Percentiles rank a stretch among this genome's conserved stretches.
phyloP scores from a whole-genome alignment of 441 rosid species.

The Pelargonium australe region DNA sequence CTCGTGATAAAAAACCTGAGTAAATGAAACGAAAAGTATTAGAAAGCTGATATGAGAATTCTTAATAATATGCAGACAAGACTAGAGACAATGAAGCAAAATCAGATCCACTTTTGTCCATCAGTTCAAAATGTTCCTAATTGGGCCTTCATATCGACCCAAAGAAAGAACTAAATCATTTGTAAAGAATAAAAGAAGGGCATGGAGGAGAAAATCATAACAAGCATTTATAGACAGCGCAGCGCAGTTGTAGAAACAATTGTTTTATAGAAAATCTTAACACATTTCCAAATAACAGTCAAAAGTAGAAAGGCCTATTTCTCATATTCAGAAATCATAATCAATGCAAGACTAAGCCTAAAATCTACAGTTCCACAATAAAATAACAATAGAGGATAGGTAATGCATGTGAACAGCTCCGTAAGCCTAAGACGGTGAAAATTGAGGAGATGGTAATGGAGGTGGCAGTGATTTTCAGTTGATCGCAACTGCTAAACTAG shows the following conservation, averaged over 20 bases:
- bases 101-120: neutral
- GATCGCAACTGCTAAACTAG: neutral
- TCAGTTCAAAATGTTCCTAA: neutral
- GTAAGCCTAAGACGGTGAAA: neutral
- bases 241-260: too few species aligned
- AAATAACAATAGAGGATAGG: too few species aligned
- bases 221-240: neutral
- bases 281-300: too few species aligned
- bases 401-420: neutral
- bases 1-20: conserved; percentile 91
- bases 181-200: neutral
- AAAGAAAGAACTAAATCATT: neutral
- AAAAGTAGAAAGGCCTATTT: too few species aligned
- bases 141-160: neutral
- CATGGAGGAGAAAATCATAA: neutral
- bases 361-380: too few species aligned
- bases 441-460: neutral
- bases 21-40: conserved; percentile 16
- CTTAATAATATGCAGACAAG: too few species aligned
- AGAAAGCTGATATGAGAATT: neutral
- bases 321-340: neutral
- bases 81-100: too few species aligned
- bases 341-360: neutral
- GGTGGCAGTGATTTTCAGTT: neutral
- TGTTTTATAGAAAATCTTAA: too few species aligned